phyloP scores from a whole-genome alignment of 192 early-diverging fungal genomes.

The Phlyctochytrium planicorne region DNA sequence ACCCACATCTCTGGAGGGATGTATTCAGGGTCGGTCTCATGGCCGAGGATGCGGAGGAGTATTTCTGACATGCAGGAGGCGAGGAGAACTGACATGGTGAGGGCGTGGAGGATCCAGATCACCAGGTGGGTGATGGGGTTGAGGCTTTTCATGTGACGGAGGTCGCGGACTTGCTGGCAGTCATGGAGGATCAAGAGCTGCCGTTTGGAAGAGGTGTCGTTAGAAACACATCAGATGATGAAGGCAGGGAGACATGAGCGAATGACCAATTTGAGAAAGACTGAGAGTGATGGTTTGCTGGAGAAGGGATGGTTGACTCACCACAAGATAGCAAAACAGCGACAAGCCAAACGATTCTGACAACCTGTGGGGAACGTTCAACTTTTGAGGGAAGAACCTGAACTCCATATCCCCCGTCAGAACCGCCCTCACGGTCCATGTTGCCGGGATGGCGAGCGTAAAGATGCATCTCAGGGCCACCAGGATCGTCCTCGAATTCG shows the following conservation, averaged over 20 bases:
- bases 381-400: not conserved
- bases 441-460: not conserved
- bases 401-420: not conserved
- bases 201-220: not conserved
- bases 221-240: not conserved
- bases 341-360: not conserved
- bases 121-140: not conserved
- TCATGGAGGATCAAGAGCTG: slow-evolving; percentile 3
- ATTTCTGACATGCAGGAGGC: not conserved
- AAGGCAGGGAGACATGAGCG: not conserved
- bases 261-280: not conserved
- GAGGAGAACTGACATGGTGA: not conserved
- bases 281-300: not conserved
- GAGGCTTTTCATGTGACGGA: not conserved
- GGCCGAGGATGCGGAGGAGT: not conserved
- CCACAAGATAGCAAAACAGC: slow-evolving; percentile 3
- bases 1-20: no score
- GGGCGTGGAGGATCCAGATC: not conserved
- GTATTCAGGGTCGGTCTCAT: no score
- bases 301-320: not conserved
- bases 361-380: not conserved
- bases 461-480: not conserved
- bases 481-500: not conserved
- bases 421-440: not conserved
- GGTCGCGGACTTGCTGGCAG: not conserved